These are phyloP conservation scores for Eleusine coracana DNA, from an alignment of 176 grass and related monocot species.

Conservation along the genomic window DNA sequence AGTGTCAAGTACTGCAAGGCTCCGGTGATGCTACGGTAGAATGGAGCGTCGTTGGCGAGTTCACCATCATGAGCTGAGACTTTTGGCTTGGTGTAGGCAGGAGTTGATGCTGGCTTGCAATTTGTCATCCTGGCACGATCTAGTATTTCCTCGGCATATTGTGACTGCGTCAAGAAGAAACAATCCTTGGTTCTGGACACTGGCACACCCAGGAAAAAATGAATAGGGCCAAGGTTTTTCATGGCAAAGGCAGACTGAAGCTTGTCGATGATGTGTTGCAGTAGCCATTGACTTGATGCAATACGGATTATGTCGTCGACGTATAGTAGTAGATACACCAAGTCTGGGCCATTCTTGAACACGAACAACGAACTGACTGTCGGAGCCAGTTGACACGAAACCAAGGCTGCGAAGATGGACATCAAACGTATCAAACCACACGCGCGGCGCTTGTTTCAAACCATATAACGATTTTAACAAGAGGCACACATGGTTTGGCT, in stretches of 20 bases:
- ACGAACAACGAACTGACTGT: neutral
- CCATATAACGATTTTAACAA: neutral
- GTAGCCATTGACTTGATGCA: neutral
- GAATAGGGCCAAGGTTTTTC: neutral
- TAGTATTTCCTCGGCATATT: neutral
- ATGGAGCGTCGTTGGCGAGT: too few species aligned
- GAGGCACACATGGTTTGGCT: neutral
- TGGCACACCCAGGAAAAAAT: neutral
- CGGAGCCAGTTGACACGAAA: neutral
- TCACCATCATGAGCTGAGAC: too few species aligned
- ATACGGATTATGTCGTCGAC: neutral
- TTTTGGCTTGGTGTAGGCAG: neutral
- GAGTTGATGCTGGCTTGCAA: neutral
- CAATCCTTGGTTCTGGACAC: neutral
- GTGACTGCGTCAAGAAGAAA: neutral
- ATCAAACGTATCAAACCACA: neutral
- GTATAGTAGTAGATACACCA: neutral
- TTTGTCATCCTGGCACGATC: neutral
- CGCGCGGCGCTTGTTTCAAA: neutral
- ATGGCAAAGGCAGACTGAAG: neutral
- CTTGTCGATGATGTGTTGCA: neutral
- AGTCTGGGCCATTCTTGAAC: too few species aligned
- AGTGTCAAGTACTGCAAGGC: too few species aligned
- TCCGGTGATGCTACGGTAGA: too few species aligned
- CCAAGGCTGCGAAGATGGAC: neutral